phyloP scores from a whole-genome alignment of 164 flowering plant species.

The Malania oleifera region DNA sequence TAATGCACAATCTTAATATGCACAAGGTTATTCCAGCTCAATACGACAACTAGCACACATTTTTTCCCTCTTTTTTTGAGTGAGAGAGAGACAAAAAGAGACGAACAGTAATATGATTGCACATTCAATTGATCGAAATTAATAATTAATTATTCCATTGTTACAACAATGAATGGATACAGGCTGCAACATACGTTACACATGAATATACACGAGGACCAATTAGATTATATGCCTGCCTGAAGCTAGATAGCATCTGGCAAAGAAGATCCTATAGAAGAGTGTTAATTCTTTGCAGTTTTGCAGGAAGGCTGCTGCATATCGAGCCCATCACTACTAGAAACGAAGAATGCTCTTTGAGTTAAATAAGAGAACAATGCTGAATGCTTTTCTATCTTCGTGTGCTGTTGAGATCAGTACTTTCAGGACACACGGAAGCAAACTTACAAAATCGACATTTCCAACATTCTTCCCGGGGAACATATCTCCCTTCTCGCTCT shows the following conservation, averaged over 20 bases:
- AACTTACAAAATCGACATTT: conserved; percentile 67
- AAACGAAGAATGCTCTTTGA: not conserved
- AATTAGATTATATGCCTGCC: not conserved
- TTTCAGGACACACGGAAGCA: conserved; percentile 40
- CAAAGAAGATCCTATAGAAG: too few relatives aligned
- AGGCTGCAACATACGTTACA: not conserved
- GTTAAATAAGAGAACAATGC: not conserved
- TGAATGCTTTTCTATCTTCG: not conserved
- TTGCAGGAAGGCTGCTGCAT: too few relatives aligned
- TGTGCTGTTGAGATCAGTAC: conserved; percentile 6
- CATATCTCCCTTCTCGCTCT: conserved; percentile 50
- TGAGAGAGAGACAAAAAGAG: too few relatives aligned
- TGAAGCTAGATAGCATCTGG: too few relatives aligned
- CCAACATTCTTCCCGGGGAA: conserved; percentile 68
- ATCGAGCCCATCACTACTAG: not conserved
- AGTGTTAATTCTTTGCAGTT: too few relatives aligned
- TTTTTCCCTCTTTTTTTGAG: too few relatives aligned
- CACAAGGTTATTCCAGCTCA: too few relatives aligned
- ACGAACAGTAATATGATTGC: too few relatives aligned
- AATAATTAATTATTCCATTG: not conserved
- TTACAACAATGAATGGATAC: conserved; percentile 4
- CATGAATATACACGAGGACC: too few relatives aligned
- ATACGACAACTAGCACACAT: too few relatives aligned
- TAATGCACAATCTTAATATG: too few relatives aligned
- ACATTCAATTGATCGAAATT: not conserved